A percentile compares a stretch with the other conserved stretches of the same genome.
Evolutionary conservation across 2,329 filamentous ascomycete genomes (phyloP).

Genomic region (Lachnellula hyalina): DNA sequence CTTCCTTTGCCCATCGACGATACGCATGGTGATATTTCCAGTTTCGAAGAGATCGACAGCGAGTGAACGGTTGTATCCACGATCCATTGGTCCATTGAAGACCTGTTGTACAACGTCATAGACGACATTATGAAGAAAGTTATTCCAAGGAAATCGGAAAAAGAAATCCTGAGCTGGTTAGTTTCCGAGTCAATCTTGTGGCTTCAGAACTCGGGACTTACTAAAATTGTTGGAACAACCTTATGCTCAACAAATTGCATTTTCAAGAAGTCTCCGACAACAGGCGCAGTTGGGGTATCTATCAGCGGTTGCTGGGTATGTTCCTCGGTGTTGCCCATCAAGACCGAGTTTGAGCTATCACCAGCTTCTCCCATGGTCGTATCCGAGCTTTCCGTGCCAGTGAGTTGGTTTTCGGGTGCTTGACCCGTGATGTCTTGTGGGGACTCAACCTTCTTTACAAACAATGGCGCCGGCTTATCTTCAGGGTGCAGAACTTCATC

Average conservation of each 20-base stretch:
- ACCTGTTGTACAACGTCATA: slow-evolving; percentile 99
- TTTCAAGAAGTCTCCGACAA: slow-evolving; percentile 92
- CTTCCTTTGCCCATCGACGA: slow-evolving; percentile 81
- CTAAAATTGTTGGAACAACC: slow-evolving; percentile 92
- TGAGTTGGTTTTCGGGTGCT: slow-evolving; percentile 20
- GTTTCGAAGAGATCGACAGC: slow-evolving; percentile 91
- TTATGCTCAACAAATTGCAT: slow-evolving; percentile 93
- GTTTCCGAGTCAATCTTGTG: neutral
- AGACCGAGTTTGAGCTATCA: slow-evolving; percentile 26
- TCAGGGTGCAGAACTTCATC: slow-evolving; percentile 46
- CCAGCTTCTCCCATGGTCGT: slow-evolving; percentile 31
- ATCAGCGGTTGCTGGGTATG: slow-evolving; percentile 11
- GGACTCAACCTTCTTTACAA: slow-evolving; percentile 39
- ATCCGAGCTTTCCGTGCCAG: slow-evolving; percentile 22
- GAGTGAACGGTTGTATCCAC: slow-evolving; percentile 83
- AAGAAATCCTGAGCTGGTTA: slow-evolving; percentile 71
- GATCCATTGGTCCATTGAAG: slow-evolving; percentile 97
- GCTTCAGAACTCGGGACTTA: slow-evolving; percentile 42
- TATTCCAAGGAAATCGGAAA: slow-evolving; percentile 98
- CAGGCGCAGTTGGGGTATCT: slow-evolving; percentile 43
- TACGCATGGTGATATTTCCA: slow-evolving; percentile 82
- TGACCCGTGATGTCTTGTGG: slow-evolving; percentile 11
- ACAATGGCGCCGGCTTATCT: slow-evolving; percentile 64
- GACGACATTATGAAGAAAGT: slow-evolving; percentile 97
- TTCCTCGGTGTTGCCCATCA: slow-evolving; percentile 27